phyloP scores from a whole-genome alignment of 768 basidiomycete genomes.

The Amanita brunnescens region DNA sequence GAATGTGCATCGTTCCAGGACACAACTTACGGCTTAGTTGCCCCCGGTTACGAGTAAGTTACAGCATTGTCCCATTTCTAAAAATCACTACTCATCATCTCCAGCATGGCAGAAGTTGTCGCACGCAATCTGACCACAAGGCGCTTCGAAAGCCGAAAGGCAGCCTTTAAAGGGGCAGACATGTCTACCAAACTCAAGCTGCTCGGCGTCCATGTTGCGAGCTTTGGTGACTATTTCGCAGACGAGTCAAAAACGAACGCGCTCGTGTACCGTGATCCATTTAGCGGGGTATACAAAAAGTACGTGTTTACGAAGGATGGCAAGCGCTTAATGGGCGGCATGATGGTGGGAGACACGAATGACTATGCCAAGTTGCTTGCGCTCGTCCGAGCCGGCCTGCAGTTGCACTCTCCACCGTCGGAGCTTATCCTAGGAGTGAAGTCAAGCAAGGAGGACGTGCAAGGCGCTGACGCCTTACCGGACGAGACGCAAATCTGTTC shows the following conservation, averaged over 20 bases:
- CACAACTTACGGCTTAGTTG: slow-evolving; percentile 67
- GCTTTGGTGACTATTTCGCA: slow-evolving; percentile 67
- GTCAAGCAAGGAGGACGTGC: slow-evolving; percentile 36
- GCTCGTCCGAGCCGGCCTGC: slow-evolving; percentile 43
- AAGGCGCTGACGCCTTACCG: slow-evolving; percentile 57
- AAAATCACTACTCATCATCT: neutral
- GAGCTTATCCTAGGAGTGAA: slow-evolving; percentile 52
- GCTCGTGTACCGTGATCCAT: slow-evolving; percentile 55
- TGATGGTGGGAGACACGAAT: slow-evolving; percentile 70
- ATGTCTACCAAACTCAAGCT: slow-evolving; percentile 62
- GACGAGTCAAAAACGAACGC: slow-evolving; percentile 31
- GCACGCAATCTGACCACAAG: slow-evolving; percentile 60
- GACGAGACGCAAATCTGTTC: slow-evolving; percentile 67
- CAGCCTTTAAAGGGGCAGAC: slow-evolving; percentile 36
- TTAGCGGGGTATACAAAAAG: slow-evolving; percentile 66
- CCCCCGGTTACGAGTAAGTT: slow-evolving; percentile 43
- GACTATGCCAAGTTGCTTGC: slow-evolving; percentile 65
- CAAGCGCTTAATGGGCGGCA: slow-evolving; percentile 63
- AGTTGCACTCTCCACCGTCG: slow-evolving; percentile 56
- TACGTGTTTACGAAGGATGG: slow-evolving; percentile 68
- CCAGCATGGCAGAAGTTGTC: slow-evolving; percentile 70
- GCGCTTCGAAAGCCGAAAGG: slow-evolving; percentile 23
- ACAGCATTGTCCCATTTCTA: neutral
- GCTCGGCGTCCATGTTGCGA: slow-evolving; percentile 44
- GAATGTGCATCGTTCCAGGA: slow-evolving; percentile 66